Evolutionary conservation across 2,329 filamentous ascomycete species (phyloP), one percentile per base, ranked within the genome.

Genomic region (Tolypocladium inflatum): DNA sequence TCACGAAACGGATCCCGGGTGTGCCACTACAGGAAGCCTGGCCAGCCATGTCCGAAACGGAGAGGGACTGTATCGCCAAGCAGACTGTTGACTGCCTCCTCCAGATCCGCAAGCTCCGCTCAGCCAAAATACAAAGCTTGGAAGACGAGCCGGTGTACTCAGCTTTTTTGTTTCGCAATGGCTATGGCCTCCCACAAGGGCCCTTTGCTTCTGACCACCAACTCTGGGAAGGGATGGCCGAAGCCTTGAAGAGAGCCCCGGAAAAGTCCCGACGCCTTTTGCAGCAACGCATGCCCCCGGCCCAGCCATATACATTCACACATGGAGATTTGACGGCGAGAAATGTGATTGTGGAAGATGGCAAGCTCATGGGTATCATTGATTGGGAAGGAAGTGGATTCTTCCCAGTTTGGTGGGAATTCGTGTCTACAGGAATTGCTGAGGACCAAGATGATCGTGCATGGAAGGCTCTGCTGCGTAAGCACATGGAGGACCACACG

Each of bases 341-440:
- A 7, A 76, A 76, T 54, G 73, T 76, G 54, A 74, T 77, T 55
- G 70, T 73, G 41, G 63, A 71, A 9, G 61, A 71, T 58, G 70
- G 70, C 19, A 64, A 66, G 48, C 58, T 76, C n/a, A 65, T 67
- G 11, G 73, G 68, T 26, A 73, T 75, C 41, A 63, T 77, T 60
- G 71, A 76, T 50, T 76, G 71, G 74, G 71, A 76, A 63, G 61
- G 55, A 43, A 63, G 67, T 23, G 70, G 68, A 3, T 76, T 72
- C 59, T 71, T 68, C 38, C 74, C 71, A n/a, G 70, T 68, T 26
- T 76, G 71, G 72, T 73, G 68, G 70, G 63, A 80, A 65, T 58
- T 68, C 70, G 59, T 57, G 30, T 53, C 26, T n/a, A 33, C 57
- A 9, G 15, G 51, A 19, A 53, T 67, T 65, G 58, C 71, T 74